A percentile compares a stretch with the other conserved stretches of the same genome.
Conservation (phyloP, 2,329 filamentous ascomycete genomes). For the Talaromyces sp. region DNA sequence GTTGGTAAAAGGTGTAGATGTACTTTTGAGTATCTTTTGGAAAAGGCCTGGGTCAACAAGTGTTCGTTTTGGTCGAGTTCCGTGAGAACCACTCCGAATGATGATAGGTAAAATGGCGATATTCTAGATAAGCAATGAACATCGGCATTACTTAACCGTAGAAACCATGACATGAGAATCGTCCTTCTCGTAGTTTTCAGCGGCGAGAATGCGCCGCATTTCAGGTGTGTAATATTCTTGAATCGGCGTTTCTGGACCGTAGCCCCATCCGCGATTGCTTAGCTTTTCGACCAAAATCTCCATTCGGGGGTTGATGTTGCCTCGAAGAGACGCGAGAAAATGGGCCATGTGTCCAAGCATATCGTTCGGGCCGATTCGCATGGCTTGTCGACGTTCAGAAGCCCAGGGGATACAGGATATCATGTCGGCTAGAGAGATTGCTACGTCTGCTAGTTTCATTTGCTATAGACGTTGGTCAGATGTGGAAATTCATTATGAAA, state of each 20-base stretch:
- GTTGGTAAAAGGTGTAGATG: background rate
- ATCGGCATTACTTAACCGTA: background rate
- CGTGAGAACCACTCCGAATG: background rate
- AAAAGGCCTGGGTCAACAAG: background rate
- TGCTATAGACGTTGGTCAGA: background rate
- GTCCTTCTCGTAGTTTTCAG: background rate
- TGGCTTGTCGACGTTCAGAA: conserved; percentile 5
- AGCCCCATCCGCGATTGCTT: conserved; percentile 6
- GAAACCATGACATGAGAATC: background rate
- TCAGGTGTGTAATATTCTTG: background rate
- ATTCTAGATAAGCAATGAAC: no score
- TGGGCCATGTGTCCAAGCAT: conserved; percentile 8
- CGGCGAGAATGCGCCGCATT: background rate
- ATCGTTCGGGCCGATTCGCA: conserved; percentile 8
- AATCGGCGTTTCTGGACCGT: background rate
- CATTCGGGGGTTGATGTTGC: conserved; percentile 10
- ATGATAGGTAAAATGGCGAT: background rate
- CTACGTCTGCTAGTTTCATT: conserved; percentile 11
- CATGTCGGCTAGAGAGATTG: conserved; percentile 10
- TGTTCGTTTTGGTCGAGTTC: background rate
- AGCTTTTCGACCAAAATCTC: conserved; percentile 10
- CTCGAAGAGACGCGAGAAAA: conserved; percentile 7
- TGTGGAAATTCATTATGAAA: background rate
- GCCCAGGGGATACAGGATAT: conserved; percentile 9
- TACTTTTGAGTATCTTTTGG: background rate